phyloP scores from a whole-genome alignment of 257 asterid genomes.

The Ligustrum vulgare region DNA sequence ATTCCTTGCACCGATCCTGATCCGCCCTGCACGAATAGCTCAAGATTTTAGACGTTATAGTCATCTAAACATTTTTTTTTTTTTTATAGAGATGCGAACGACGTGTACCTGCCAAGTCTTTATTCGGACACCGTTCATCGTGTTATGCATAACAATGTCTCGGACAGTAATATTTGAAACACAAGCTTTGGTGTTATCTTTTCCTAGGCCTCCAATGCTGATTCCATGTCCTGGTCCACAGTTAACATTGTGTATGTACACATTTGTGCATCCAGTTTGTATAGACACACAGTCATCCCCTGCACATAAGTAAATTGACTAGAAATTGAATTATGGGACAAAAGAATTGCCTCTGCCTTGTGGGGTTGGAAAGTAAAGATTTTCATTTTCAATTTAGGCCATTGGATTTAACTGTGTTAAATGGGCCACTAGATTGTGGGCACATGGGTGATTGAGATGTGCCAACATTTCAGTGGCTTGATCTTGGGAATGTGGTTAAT shows the following conservation, averaged over 20 bases:
- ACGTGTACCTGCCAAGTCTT: conserved; percentile 84
- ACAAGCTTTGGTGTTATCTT: conserved; percentile 73
- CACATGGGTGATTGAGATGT: conserved; percentile 34
- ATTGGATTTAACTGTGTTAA: conserved; percentile 24
- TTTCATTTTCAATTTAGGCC: conserved; percentile 11
- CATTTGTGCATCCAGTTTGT: conserved; percentile 81
- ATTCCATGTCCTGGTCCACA: conserved; percentile 98
- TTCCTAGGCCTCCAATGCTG: conserved; percentile 91
- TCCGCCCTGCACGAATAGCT: conserved; percentile 65
- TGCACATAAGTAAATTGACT: conserved; percentile 31
- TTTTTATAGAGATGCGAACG: not conserved
- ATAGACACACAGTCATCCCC: conserved; percentile 93
- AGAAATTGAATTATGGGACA: not conserved
- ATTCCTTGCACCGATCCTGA: conserved; percentile 78
- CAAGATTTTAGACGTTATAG: not conserved
- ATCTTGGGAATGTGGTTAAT: conserved; percentile 27
- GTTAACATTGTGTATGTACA: conserved; percentile 60
- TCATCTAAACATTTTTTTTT: not conserved
- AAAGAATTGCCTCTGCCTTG: not conserved
- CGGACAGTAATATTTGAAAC: conserved; percentile 84
- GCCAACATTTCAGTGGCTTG: conserved; percentile 23
- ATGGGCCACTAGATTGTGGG: conserved; percentile 28
- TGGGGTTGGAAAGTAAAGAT: conserved; percentile 25
- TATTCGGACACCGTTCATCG: conserved; percentile 76
- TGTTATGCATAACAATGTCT: conserved; percentile 55